Conservation (phyloP, 495 filamentous ascomycete species). For the Talaromyces trachyspermus region DNA sequence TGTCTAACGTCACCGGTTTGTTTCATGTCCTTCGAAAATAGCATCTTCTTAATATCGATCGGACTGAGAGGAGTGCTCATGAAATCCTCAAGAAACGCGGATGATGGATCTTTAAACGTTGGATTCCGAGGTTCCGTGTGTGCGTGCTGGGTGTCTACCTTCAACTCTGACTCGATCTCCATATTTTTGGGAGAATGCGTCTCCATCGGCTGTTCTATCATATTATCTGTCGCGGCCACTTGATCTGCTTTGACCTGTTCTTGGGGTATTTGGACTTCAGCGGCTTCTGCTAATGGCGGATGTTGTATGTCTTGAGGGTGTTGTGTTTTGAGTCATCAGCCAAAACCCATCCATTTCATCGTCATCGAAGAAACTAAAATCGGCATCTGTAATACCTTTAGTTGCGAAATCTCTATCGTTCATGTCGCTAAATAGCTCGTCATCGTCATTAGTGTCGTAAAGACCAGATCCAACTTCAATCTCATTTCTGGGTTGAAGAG, state of each 20-base stretch:
- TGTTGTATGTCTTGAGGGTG: not conserved
- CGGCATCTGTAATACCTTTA: conserved; percentile 75
- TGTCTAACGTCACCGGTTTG: conserved; percentile 6
- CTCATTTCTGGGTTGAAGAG: conserved; percentile 16
- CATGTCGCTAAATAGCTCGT: conserved; percentile 64
- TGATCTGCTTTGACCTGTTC: not conserved
- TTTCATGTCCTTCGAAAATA: conserved; percentile 24
- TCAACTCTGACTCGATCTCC: not conserved
- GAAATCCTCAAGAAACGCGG: conserved; percentile 15
- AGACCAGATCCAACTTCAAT: conserved; percentile 31
- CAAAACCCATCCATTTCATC: conserved; percentile 36
- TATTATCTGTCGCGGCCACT: not conserved
- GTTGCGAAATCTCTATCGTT: conserved; percentile 71
- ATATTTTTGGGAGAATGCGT: not conserved
- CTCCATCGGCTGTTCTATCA: not conserved
- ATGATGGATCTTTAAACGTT: not conserved
- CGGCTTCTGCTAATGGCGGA: not conserved
- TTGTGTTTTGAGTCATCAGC: conserved; percentile 4
- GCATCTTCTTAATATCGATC: conserved; percentile 39
- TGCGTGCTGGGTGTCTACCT: not conserved
- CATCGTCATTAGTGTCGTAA: conserved; percentile 44
- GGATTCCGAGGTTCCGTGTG: not conserved
- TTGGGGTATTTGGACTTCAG: not conserved
- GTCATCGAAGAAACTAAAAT: conserved; percentile 88
- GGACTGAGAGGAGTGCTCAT: conserved; percentile 47